A percentile compares a stretch with the other conserved stretches of the same genome.
Conservation (phyloP, 2,329 filamentous ascomycete species). For the Aspergillus brunneoviolaceus region DNA sequence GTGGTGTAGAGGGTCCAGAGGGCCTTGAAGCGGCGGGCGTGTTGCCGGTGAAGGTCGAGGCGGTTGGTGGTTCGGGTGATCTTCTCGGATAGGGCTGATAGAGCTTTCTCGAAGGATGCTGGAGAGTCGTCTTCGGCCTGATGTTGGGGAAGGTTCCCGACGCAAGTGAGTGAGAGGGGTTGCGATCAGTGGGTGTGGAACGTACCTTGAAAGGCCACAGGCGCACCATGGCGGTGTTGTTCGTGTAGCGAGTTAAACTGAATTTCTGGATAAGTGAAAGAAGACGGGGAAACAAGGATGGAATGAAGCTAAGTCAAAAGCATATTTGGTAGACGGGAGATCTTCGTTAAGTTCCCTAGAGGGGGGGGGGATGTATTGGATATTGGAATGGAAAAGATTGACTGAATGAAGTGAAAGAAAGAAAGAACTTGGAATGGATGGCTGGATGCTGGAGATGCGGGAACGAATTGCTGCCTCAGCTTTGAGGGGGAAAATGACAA, state of each 20-base stretch:
- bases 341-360: neutral
- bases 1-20: constrained; percentile 87
- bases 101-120: constrained; percentile 87
- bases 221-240: constrained; percentile 63
- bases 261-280: neutral
- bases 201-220: constrained; percentile 82
- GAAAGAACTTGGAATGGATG: constrained; percentile 2
- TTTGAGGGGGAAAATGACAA: neutral
- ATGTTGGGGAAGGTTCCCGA: neutral
- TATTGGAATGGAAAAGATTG: neutral
- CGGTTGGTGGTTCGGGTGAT: constrained; percentile 72
- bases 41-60: constrained; percentile 71
- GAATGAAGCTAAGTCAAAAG: neutral
- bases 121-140: constrained; percentile 79
- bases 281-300: neutral
- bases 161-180: constrained; percentile 1
- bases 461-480: too few species aligned
- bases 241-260: neutral
- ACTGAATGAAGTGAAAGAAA: constrained; percentile 4
- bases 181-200: constrained; percentile 8
- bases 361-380: neutral
- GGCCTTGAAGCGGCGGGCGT: constrained; percentile 74
- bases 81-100: constrained; percentile 77
- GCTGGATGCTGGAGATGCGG: constrained; percentile 2
- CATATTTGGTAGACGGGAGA: neutral